These are phyloP conservation scores for Arachis hypogaea DNA, from an alignment of 306 rosid genomes.

Conservation along the genomic window DNA sequence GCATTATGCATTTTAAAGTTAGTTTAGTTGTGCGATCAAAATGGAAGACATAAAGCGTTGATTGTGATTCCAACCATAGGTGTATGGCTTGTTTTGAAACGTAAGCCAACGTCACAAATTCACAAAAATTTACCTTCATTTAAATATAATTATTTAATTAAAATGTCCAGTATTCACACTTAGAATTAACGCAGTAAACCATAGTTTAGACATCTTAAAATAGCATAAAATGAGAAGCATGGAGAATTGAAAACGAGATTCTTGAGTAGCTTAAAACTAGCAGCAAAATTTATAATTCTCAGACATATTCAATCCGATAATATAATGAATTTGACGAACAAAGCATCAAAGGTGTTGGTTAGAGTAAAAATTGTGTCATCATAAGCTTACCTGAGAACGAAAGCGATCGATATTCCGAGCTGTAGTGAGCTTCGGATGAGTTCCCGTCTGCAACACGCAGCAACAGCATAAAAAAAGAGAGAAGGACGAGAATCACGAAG, in stretches of 20 bases:
- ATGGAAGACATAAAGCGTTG: neutral
- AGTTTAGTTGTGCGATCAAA: slow-evolving; percentile 4
- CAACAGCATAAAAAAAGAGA: neutral
- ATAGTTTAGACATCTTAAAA: slow-evolving; percentile 5
- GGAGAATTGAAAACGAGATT: slow-evolving; percentile 6
- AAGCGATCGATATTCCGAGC: slow-evolving; percentile 78
- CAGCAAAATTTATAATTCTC: slow-evolving; percentile 12
- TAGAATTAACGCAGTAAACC: neutral
- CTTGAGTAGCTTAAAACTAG: slow-evolving; percentile 1
- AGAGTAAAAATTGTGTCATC: slow-evolving; percentile 19
- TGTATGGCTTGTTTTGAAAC: slow-evolving; percentile 5
- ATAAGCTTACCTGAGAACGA: slow-evolving; percentile 76
- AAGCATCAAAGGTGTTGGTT: neutral
- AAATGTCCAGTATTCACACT: neutral
- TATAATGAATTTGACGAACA: neutral
- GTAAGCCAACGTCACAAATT: neutral
- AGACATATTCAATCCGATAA: neutral
- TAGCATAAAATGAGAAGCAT: slow-evolving; percentile 1
- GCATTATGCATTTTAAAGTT: neutral
- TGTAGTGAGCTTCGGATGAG: slow-evolving; percentile 92
- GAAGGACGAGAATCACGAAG: neutral
- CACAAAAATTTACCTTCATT: neutral
- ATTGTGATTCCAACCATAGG: neutral
- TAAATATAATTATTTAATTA: neutral
- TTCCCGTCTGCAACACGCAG: slow-evolving; percentile 77